Evolutionary conservation across 31 red algal species (phyloP).

Genomic region (Odonthalia washingtoniensis): DNA sequence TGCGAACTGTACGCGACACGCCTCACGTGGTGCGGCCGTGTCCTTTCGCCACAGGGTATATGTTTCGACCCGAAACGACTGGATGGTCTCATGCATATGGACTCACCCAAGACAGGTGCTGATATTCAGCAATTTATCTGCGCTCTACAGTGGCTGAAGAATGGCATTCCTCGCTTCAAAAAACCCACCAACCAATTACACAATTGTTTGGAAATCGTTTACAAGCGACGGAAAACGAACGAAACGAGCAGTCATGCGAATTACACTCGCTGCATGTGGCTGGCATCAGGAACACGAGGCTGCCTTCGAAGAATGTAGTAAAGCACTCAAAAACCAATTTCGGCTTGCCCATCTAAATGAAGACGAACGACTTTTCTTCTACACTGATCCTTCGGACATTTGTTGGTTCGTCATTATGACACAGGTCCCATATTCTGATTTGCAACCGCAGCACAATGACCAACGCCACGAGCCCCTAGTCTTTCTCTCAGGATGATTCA

Average conservation of each 20-base stretch:
- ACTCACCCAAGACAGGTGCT: no score
- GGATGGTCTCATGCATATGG: no score
- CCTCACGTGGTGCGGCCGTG: no score
- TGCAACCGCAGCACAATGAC: neutral
- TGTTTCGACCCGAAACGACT: no score
- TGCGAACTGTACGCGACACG: no score
- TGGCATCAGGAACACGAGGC: neutral
- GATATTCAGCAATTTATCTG: neutral
- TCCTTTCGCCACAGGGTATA: no score
- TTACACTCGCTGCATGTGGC: neutral
- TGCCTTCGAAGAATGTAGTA: neutral
- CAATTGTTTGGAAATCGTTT: neutral
- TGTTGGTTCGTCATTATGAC: neutral
- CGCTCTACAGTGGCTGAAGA: neutral
- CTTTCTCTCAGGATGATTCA: conserved; percentile 8
- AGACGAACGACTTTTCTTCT: neutral
- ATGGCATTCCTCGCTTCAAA: neutral
- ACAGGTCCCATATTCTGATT: neutral
- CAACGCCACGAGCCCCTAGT: neutral
- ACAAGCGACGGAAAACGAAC: neutral
- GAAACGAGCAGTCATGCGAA: neutral
- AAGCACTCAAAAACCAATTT: neutral
- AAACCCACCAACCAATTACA: neutral
- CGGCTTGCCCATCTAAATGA: neutral
- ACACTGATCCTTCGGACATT: conserved; percentile 9